Evolutionary conservation across 2,329 filamentous ascomycete species (phyloP).

Genomic region (Dothideomycetes sp.): DNA sequence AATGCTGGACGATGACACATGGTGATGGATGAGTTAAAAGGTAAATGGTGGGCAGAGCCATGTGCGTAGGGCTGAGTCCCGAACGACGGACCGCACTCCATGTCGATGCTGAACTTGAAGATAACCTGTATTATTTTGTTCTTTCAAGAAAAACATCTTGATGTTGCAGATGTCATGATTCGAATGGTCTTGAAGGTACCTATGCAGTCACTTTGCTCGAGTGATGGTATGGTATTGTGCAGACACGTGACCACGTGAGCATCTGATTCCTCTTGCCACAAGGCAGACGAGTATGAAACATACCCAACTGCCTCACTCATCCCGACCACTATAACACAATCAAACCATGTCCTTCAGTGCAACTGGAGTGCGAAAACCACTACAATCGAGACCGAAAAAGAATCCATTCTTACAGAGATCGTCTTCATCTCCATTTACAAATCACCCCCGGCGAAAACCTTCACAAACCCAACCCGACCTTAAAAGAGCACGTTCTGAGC

Average conservation of each 20-base stretch:
- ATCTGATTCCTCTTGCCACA: conserved; percentile 1
- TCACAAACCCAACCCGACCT: conserved; percentile 11
- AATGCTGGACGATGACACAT: too few species aligned
- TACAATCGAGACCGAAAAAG: conserved; percentile 16
- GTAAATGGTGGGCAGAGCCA: too few species aligned
- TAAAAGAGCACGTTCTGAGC: conserved; percentile 10
- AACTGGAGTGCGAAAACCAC: conserved; percentile 14
- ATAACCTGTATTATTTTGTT: too few species aligned
- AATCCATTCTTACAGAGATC: conserved; percentile 17
- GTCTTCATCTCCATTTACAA: conserved; percentile 27
- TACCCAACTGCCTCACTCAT: not conserved
- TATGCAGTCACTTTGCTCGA: too few species aligned
- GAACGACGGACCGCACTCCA: too few species aligned
- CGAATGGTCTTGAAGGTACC: too few species aligned
- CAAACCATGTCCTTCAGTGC: conserved; percentile 16
- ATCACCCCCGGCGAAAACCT: conserved; percentile 29
- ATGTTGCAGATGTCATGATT: too few species aligned
- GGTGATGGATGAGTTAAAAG: too few species aligned
- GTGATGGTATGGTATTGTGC: too few species aligned
- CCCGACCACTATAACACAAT: not conserved
- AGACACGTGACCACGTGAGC: conserved; percentile 10
- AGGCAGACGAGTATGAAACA: not conserved
- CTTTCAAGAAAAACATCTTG: too few species aligned
- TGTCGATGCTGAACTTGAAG: too few species aligned
- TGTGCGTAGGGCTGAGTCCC: too few species aligned